These are phyloP conservation scores for Rhododendron mucronatum DNA, from an alignment of 148 eudicot genomes.

Conservation along the genomic window DNA sequence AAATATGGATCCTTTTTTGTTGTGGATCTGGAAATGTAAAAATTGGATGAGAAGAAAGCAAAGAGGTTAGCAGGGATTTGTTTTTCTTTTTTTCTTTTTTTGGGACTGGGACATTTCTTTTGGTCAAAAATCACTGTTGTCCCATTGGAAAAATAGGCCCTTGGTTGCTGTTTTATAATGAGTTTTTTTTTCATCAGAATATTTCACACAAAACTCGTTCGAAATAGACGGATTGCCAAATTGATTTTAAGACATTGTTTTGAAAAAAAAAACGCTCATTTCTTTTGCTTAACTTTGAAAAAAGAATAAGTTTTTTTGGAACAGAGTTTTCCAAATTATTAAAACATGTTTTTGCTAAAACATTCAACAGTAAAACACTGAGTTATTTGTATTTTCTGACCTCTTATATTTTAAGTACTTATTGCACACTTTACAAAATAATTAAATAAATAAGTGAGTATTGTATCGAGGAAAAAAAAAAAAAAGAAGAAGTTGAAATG, in stretches of 20 bases:
- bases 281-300: neutral
- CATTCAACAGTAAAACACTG: no score
- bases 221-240: neutral
- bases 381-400: no score
- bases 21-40: no score
- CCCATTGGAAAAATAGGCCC: neutral
- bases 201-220: neutral
- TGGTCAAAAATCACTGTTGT: neutral
- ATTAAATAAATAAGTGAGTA: no score
- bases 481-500: no score
- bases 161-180: neutral
- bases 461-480: no score
- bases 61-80: no score
- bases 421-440: no score
- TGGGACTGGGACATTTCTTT: neutral
- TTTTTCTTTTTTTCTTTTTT: neutral
- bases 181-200: neutral
- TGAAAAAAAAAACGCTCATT: neutral
- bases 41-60: no score
- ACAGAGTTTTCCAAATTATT: neutral
- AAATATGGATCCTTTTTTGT: no score
- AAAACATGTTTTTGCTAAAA: no score
- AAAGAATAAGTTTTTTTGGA: neutral
- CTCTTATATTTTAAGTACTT: no score
- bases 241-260: neutral